Percentiles rank a stretch among this genome's conserved stretches.
Conservation (phyloP, 768 basidiomycete genomes). For the Leucosporidium scottii region DNA sequence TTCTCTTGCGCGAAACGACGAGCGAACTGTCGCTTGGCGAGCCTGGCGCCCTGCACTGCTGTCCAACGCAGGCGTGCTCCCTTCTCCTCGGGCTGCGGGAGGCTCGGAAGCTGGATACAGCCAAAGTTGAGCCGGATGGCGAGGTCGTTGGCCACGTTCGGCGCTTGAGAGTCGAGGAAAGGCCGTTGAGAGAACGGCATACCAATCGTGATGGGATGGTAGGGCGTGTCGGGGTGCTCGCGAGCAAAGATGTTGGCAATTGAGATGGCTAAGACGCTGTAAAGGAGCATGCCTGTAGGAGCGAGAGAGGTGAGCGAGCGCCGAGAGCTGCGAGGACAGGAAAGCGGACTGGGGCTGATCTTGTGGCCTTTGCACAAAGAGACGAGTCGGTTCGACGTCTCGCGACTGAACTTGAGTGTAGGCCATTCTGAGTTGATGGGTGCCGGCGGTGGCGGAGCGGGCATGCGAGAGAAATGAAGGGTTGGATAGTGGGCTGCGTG, state of each 20-base stretch:
- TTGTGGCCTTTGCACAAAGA: too few relatives aligned
- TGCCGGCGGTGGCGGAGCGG: too few relatives aligned
- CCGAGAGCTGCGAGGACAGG: too few relatives aligned
- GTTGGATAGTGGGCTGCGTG: too few relatives aligned
- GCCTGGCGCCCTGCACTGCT: conserved; percentile 4
- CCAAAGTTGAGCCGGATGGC: conserved; percentile 27
- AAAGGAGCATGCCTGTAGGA: conserved; percentile 26
- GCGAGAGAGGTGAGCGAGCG: too few relatives aligned
- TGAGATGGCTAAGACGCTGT: conserved; percentile 15
- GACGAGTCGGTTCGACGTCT: too few relatives aligned
- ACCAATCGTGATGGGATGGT: conserved; percentile 25
- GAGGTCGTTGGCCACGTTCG: conserved; percentile 2
- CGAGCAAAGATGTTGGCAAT: conserved; percentile 12
- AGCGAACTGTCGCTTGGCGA: conserved; percentile 22
- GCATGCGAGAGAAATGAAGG: too few relatives aligned
- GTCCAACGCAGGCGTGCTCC: background rate
- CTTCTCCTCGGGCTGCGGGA: background rate
- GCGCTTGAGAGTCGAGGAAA: background rate
- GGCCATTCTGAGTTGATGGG: too few relatives aligned
- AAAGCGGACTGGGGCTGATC: too few relatives aligned
- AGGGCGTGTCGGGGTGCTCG: background rate
- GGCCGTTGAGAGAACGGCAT: conserved; percentile 27
- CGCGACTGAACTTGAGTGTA: too few relatives aligned
- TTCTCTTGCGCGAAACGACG: too few relatives aligned
- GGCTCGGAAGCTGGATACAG: conserved; percentile 13